Percentiles rank a stretch among this genome's conserved stretches.
Conservation (phyloP, 2,329 filamentous ascomycete genomes). For the Teratosphaeria destructans region DNA sequence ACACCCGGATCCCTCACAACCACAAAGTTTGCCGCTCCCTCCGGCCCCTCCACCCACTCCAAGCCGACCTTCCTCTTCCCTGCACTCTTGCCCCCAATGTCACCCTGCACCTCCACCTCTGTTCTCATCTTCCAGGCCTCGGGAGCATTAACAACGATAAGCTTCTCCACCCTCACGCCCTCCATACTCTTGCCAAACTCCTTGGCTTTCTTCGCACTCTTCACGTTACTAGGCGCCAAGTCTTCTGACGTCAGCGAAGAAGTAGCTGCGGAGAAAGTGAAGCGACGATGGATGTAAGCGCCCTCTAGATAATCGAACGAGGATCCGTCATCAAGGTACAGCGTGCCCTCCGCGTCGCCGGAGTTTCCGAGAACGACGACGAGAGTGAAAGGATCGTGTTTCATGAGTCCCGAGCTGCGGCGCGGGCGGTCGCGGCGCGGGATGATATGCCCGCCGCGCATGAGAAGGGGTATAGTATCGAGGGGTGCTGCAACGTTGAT, state of each 20-base stretch:
- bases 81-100: constrained; percentile 32
- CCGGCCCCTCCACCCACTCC: constrained; percentile 46
- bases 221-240: constrained; percentile 36
- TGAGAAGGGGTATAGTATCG: constrained; percentile 77
- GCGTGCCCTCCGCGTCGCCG: constrained; percentile 64
- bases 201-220: constrained; percentile 52
- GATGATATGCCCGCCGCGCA: constrained; percentile 88
- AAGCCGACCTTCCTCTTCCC: constrained; percentile 41
- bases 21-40: constrained; percentile 50
- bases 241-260: constrained; percentile 60
- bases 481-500: constrained; percentile 66
- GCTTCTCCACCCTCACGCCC: constrained; percentile 68
- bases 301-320: constrained; percentile 79
- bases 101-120: constrained; percentile 54
- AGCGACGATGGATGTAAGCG: constrained; percentile 77
- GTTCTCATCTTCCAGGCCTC: constrained; percentile 56
- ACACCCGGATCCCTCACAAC: constrained; percentile 54
- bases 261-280: constrained; percentile 49
- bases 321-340: constrained; percentile 92
- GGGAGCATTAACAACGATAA: constrained; percentile 74
- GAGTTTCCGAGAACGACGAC: constrained; percentile 61
- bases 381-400: constrained; percentile 87
- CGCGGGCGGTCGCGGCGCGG: constrained; percentile 80
- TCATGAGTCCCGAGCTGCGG: constrained; percentile 79
- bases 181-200: constrained; percentile 72